Conservation (phyloP, 2,329 filamentous ascomycete species). For the Juglanconis oblonga region DNA sequence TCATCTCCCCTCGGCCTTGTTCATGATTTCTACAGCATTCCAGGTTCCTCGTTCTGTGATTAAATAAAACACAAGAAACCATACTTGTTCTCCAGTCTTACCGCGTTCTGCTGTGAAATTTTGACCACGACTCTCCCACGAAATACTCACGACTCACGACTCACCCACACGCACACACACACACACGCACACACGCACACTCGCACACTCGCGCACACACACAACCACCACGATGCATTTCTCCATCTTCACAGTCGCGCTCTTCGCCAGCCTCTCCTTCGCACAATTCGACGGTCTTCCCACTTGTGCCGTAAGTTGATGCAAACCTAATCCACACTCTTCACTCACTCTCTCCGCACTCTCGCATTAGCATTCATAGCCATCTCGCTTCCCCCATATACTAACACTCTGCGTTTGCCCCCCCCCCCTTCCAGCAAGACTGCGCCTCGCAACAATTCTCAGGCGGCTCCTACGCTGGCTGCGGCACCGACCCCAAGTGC, state of each 20-base stretch:
- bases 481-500: constrained; percentile 34
- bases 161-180: neutral
- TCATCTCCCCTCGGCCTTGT: no score
- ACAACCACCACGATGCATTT: constrained; percentile 41
- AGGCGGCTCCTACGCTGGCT: constrained; percentile 30
- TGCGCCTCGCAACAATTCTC: constrained; percentile 30
- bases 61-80: no score
- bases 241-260: constrained; percentile 43
- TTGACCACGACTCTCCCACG: no score
- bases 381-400: neutral
- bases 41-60: no score
- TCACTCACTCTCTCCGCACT: neutral
- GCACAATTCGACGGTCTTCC: constrained; percentile 49
- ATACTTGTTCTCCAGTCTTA: no score
- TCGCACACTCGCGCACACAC: no score
- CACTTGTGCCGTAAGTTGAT: constrained; percentile 50
- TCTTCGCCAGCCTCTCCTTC: constrained; percentile 50
- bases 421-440: constrained; percentile 22
- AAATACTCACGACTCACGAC: no score
- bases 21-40: no score
- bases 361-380: no score
- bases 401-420: neutral
- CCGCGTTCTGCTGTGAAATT: no score
- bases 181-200: neutral
- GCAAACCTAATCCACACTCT: neutral